Evolutionary conservation across 2,329 filamentous ascomycete species (phyloP), one percentile per base, ranked within the genome.

Genomic region (Magnaporthiopsis incrustans): DNA sequence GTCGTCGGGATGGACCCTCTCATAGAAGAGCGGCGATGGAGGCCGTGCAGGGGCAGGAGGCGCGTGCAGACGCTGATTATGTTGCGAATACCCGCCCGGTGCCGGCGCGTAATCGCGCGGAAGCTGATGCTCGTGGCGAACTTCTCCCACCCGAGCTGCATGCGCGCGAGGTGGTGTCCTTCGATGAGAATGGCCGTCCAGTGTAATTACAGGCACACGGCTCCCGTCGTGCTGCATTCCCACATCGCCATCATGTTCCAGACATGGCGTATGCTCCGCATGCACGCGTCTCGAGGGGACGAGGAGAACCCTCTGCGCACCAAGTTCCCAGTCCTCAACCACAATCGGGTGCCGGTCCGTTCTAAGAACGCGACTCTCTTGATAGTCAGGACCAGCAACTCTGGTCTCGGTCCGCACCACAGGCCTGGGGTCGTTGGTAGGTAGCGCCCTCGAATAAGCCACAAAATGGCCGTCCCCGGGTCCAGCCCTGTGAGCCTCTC

Each of bases 321-420:
- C n/a, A 25, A 4, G 44, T 18, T 56, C 60, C 65, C 65, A 64
- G 50, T 63, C 63, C 22, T 66, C 65, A 14, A 64, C 53, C 22
- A 63, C 25, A n/a, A 66, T 64, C 15, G 65, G 65, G 15, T 61
- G 65, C 12, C 44, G n/a, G 14, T 50, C 62, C 35, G 62, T 63
- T 53, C 65, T 61, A 63, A 64, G 63, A 15, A 63, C 30, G 22
- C 18, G 12, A 11, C 62, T 57, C 15, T 63, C 38, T 4, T 11
- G 15, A 53, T 38, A 27, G 27, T 44, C 35, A n/a, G 26, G 25
- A 8, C 27, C 15, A 27, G n/a, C 5, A 35, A 25, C 22, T 14
- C 58, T 27, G 32, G 26, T 32, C 30, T 60, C 58, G 15, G 58
- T 32, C 26, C 27, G 15, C 10, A 35, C 14, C 2, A 60, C 26